A percentile compares a stretch with the other conserved stretches of the same genome.
Evolutionary conservation across 768 basidiomycete species (phyloP).

Genomic region (Candolleomyces aberdarensis): DNA sequence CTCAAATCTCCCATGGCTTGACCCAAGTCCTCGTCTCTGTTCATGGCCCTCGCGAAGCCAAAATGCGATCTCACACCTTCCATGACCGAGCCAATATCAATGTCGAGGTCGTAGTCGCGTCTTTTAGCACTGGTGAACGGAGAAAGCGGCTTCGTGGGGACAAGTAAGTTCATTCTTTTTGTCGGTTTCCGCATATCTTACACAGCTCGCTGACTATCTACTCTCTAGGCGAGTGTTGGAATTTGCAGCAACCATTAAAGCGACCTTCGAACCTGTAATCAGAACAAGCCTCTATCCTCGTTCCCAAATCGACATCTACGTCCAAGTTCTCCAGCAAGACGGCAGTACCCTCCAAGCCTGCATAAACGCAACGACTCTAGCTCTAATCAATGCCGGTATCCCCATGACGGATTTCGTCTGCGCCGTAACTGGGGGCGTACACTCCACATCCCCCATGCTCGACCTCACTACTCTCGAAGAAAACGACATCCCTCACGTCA

Average conservation of each 20-base stretch:
- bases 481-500: conserved; percentile 82
- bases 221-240: conserved; percentile 75
- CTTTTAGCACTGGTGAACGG: conserved; percentile 83
- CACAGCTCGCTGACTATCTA: conserved; percentile 8
- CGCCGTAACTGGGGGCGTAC: conserved; percentile 84
- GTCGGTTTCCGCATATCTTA: background rate
- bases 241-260: conserved; percentile 81
- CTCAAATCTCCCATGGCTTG: conserved; percentile 81
- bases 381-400: conserved; percentile 86
- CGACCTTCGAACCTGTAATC: conserved; percentile 95
- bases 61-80: conserved; percentile 70
- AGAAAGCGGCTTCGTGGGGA: conserved; percentile 77
- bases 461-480: conserved; percentile 91
- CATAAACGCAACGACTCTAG: conserved; percentile 93
- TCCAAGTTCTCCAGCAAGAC: conserved; percentile 93
- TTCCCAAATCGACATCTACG: conserved; percentile 89
- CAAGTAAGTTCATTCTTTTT: conserved; percentile 58
- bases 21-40: conserved; percentile 87
- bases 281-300: conserved; percentile 90
- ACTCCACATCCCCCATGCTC: conserved; percentile 75
- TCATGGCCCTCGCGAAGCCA: conserved; percentile 90
- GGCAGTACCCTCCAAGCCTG: conserved; percentile 88
- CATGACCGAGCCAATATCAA: conserved; percentile 89
- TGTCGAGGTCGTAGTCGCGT: conserved; percentile 84
- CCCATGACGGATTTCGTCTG: conserved; percentile 90